Conservation (phyloP, 176 grass and related monocot species). For the Areca catechu region DNA sequence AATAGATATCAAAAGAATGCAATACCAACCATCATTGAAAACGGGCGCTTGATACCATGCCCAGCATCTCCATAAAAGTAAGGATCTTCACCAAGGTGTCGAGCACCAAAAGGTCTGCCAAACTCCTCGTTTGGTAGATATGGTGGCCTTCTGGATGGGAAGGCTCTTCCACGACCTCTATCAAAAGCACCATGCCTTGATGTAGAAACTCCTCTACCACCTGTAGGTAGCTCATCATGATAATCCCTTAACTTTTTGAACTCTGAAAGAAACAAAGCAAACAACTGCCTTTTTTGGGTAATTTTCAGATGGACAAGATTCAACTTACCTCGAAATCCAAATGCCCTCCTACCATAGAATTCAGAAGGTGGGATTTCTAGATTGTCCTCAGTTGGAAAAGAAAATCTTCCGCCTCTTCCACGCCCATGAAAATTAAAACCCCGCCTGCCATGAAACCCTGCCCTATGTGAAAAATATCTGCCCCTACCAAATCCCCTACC, state of each 20-base stretch:
- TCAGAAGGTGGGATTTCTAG: conserved; percentile 21
- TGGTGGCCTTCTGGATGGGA: conserved; percentile 27
- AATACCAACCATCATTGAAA: conserved; percentile 29
- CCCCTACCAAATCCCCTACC: conserved; percentile 43
- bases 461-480: conserved; percentile 23
- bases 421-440: conserved; percentile 16
- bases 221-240: conserved; percentile 4
- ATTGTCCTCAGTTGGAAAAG: conserved; percentile 10
- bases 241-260: no score
- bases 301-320: not conserved
- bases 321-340: conserved; percentile 25
- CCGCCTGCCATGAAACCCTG: conserved; percentile 35
- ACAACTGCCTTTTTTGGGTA: no score
- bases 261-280: no score
- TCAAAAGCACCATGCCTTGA: conserved; percentile 29
- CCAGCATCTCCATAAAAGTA: conserved; percentile 25
- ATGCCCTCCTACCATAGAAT: conserved; percentile 24
- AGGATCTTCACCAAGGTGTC: conserved; percentile 20
- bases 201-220: conserved; percentile 20
- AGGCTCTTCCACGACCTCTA: conserved; percentile 22
- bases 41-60: conserved; percentile 31
- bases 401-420: conserved; percentile 24
- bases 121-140: conserved; percentile 31
- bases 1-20: not conserved
- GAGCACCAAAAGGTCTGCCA: conserved; percentile 21